Conservation (phyloP, 1,139 yeast species). For the Blastobotrys illinoisensis region DNA sequence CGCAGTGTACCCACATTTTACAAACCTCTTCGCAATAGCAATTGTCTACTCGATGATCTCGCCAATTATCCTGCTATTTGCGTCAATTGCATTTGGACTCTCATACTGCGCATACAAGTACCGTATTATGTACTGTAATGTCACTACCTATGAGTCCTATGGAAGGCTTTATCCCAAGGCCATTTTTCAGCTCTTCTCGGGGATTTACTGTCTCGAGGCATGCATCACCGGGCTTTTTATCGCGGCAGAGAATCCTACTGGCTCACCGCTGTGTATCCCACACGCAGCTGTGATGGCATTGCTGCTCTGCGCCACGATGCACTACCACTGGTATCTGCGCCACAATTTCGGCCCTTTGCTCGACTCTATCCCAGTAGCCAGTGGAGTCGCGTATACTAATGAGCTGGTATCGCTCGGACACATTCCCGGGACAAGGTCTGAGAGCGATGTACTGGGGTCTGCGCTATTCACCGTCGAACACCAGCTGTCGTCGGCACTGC, state of each 20-base stretch:
- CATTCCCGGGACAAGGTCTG: not conserved
- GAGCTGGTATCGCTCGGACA: not conserved
- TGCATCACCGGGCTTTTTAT: constrained; percentile 72
- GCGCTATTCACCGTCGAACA: not conserved
- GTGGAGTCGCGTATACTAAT: not conserved
- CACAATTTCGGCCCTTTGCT: constrained; percentile 11
- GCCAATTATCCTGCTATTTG: constrained; percentile 65
- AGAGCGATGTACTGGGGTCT: not conserved
- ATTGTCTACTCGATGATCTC: constrained; percentile 71
- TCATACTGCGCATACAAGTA: constrained; percentile 65
- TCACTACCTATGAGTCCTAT: constrained; percentile 54
- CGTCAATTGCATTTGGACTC: constrained; percentile 52
- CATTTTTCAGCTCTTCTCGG: constrained; percentile 67
- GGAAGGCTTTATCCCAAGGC: constrained; percentile 73
- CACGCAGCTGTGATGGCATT: constrained; percentile 18
- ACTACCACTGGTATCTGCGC: constrained; percentile 13
- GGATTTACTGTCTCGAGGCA: constrained; percentile 72
- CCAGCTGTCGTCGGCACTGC: not conserved
- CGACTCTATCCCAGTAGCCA: constrained; percentile 10
- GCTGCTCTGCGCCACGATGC: constrained; percentile 9
- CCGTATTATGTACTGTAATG: constrained; percentile 43
- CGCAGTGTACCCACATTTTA: constrained; percentile 63
- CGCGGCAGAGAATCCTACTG: constrained; percentile 45
- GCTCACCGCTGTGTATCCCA: constrained; percentile 25
- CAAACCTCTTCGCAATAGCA: constrained; percentile 73